Percentiles rank a stretch among this genome's conserved stretches.
Conservation (phyloP, 2,329 filamentous ascomycete genomes). For the Magnaporthiopsis poae region DNA sequence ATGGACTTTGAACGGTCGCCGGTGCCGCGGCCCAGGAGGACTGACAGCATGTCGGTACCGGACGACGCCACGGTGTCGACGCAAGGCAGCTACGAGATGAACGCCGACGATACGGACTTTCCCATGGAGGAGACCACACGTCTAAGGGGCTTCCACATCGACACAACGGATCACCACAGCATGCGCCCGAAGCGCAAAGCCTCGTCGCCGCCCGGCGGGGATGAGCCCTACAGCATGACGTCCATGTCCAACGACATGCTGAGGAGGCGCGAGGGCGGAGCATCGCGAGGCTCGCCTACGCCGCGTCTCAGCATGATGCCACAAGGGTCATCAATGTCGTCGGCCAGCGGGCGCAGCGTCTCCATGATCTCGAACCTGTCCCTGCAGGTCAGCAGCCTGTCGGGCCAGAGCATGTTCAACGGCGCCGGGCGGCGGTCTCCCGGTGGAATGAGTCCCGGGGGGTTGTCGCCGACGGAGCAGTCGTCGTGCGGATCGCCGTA, state of each 20-base stretch:
- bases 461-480: constrained; percentile 37
- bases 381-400: constrained; percentile 32
- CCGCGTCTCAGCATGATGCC: constrained; percentile 38
- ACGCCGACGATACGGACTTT: constrained; percentile 38
- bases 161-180: constrained; percentile 25
- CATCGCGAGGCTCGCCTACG: constrained; percentile 42
- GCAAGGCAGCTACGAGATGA: constrained; percentile 37
- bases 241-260: constrained; percentile 31
- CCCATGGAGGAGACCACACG: constrained; percentile 35
- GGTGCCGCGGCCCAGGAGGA: constrained; percentile 33
- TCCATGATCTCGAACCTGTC: constrained; percentile 40
- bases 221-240: constrained; percentile 32
- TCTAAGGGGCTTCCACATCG: constrained; percentile 33
- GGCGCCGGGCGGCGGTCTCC: constrained; percentile 31
- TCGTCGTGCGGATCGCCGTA: constrained; percentile 38
- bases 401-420: constrained; percentile 31
- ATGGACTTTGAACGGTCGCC: constrained; percentile 39
- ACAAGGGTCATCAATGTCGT: constrained; percentile 35
- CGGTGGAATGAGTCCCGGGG: constrained; percentile 34
- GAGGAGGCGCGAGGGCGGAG: constrained; percentile 36
- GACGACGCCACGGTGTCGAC: constrained; percentile 38
- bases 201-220: constrained; percentile 43
- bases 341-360: constrained; percentile 31
- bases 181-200: constrained; percentile 45
- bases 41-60: constrained; percentile 32